Evolutionary conservation across 176 grass and related monocot genomes (phyloP).

Genomic region (Rhynchospora pubera): DNA sequence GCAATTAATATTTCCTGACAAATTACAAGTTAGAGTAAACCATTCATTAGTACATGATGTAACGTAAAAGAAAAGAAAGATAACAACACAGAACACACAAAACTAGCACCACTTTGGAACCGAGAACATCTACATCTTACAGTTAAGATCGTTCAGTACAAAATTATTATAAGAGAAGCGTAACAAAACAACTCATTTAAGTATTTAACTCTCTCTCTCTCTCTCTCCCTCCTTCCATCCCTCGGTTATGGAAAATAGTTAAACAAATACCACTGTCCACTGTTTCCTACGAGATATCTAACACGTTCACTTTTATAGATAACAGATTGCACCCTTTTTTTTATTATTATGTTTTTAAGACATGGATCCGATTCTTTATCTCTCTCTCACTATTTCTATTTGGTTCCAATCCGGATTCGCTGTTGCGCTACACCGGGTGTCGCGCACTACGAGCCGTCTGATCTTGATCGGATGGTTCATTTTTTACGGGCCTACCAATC

Average conservation of each 20-base stretch:
- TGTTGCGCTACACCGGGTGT: too few relatives aligned
- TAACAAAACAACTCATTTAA: not conserved
- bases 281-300: not conserved
- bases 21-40: not conserved
- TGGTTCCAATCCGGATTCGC: too few relatives aligned
- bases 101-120: not conserved
- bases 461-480: too few relatives aligned
- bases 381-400: not conserved
- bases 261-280: not conserved
- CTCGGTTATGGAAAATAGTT: not conserved
- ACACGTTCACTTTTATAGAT: not conserved
- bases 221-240: not conserved
- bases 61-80: not conserved
- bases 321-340: not conserved
- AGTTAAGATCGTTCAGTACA: not conserved
- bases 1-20: too few relatives aligned
- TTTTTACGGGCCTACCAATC: too few relatives aligned
- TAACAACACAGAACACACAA: not conserved
- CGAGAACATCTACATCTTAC: not conserved
- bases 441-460: too few relatives aligned
- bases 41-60: not conserved
- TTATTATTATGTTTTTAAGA: not conserved
- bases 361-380: slow-evolving; percentile 8
- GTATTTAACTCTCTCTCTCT: not conserved
- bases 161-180: not conserved